A percentile compares a stretch with the other conserved stretches of the same genome.
Conservation (phyloP, 495 filamentous ascomycete genomes). For the Amniculicola lignicola region DNA sequence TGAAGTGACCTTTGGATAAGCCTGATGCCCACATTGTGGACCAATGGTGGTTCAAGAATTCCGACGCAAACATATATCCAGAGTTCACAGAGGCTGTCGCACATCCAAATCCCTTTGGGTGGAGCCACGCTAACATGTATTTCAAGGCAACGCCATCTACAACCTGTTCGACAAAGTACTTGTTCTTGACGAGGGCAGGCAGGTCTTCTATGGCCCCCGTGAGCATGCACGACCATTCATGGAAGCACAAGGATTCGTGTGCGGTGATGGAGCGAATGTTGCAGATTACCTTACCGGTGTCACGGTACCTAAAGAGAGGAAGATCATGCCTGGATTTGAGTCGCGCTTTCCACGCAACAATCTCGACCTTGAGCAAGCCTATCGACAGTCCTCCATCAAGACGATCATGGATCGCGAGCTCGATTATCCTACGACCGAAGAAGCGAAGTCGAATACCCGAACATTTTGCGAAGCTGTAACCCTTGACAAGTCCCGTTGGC, state of each 20-base stretch:
- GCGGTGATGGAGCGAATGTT: slow-evolving; percentile 62
- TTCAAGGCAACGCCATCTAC: slow-evolving; percentile 78
- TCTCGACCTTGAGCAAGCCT: slow-evolving; percentile 59
- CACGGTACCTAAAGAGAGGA: slow-evolving; percentile 66
- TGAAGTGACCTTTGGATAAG: no score
- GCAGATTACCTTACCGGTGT: slow-evolving; percentile 72
- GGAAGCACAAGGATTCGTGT: slow-evolving; percentile 62
- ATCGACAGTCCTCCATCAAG: slow-evolving; percentile 50
- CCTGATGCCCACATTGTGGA: no score
- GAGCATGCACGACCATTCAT: slow-evolving; percentile 65
- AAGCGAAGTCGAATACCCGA: slow-evolving; percentile 65
- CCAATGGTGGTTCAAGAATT: no score
- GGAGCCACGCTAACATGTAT: no score
- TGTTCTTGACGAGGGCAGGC: slow-evolving; percentile 61
- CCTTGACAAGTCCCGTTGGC: slow-evolving; percentile 49
- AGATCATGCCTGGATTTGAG: slow-evolving; percentile 61
- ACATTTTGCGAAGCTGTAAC: slow-evolving; percentile 63
- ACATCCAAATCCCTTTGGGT: no score
- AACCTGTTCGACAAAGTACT: slow-evolving; percentile 74
- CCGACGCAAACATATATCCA: no score
- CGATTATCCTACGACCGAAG: slow-evolving; percentile 57
- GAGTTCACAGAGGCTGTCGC: no score
- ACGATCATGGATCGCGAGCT: slow-evolving; percentile 58
- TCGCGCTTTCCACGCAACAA: slow-evolving; percentile 57
- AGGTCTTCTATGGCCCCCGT: slow-evolving; percentile 62